A percentile compares a stretch with the other conserved stretches of the same genome.
Evolutionary conservation across 345 rosid genomes (phyloP).

Genomic region (Raphanus raphanistrum): DNA sequence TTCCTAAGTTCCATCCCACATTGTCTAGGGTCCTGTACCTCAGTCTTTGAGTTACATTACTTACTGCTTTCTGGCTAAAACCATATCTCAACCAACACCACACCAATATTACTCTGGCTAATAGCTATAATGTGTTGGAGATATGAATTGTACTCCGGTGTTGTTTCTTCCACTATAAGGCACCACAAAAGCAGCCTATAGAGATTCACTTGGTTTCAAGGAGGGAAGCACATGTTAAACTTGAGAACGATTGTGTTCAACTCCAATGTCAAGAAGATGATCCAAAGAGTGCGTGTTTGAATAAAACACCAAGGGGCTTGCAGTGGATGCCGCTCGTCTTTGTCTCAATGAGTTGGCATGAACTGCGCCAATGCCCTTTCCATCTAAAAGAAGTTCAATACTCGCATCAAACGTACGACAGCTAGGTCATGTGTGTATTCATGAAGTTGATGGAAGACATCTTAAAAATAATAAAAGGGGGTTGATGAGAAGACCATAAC

Average conservation of each 20-base stretch:
- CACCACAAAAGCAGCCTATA: constrained; percentile 95
- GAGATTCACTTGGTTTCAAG: constrained; percentile 78
- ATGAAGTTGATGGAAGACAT: no score
- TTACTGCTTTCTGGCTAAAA: background rate
- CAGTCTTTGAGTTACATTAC: background rate
- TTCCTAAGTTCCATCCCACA: background rate
- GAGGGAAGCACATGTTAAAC: constrained; percentile 94
- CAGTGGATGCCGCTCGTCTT: constrained; percentile 96
- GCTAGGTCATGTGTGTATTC: background rate
- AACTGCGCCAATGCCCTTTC: constrained; percentile 84
- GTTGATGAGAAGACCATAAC: background rate
- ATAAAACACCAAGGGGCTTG: constrained; percentile 94
- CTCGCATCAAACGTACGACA: background rate
- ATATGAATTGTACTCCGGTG: constrained; percentile 89
- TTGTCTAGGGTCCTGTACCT: background rate
- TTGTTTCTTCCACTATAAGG: constrained; percentile 92
- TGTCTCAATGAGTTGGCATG: constrained; percentile 98
- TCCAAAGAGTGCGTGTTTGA: constrained; percentile 86
- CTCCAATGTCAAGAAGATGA: constrained; percentile 83
- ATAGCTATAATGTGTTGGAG: constrained; percentile 77
- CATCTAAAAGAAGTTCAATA: constrained; percentile 43
- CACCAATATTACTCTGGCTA: background rate
- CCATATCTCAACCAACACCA: background rate
- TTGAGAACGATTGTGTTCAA: constrained; percentile 93
- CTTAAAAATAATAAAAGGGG: no score